phyloP scores from a whole-genome alignment of 495 filamentous ascomycete genomes.

The Immersiella caudata region DNA sequence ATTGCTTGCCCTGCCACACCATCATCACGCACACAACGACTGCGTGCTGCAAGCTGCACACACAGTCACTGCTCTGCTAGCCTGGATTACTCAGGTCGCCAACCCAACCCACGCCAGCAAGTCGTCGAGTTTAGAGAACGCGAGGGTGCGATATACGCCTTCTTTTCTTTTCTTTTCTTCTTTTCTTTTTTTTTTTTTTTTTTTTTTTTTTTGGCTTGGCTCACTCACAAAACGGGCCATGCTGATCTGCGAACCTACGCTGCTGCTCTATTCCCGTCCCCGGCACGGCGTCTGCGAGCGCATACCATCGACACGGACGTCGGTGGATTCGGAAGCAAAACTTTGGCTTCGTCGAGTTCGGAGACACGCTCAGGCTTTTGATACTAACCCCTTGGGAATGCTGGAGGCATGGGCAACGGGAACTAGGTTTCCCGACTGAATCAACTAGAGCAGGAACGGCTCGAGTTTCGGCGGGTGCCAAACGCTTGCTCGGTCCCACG shows the following conservation, averaged over 20 bases:
- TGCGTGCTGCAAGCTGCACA: neutral
- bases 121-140: neutral
- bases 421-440: slow-evolving; percentile 10
- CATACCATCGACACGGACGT: neutral
- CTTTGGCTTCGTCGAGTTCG: neutral
- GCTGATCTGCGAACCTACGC: neutral
- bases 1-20: neutral
- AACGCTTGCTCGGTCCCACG: slow-evolving; percentile 1
- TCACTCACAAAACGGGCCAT: neutral
- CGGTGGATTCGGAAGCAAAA: neutral
- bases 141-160: no score
- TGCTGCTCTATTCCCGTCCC: neutral
- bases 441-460: neutral
- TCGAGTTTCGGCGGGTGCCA: neutral
- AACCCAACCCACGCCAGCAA: neutral
- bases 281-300: neutral
- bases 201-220: neutral
- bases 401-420: slow-evolving; percentile 8
- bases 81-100: slow-evolving; percentile 4
- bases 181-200: no score
- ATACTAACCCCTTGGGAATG: neutral
- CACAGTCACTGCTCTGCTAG: neutral
- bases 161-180: no score
- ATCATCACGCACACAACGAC: neutral
- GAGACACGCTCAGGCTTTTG: neutral